phyloP scores from a whole-genome alignment of 225 moss, liverwort and hornwort species.

The Neckera pumila region DNA sequence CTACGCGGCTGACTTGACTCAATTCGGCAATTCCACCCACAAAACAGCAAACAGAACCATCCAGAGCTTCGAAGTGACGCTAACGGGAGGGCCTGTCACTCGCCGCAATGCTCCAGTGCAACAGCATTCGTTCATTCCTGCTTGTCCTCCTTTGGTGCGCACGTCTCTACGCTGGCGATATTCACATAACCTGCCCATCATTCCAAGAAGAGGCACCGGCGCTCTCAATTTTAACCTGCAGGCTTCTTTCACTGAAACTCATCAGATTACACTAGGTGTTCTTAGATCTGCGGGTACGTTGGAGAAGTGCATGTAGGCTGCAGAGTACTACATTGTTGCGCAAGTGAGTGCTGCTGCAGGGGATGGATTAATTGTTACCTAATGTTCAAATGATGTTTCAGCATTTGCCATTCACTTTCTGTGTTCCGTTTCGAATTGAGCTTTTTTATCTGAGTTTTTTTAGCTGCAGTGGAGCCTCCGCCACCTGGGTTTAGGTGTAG shows the following conservation, averaged over 20 bases:
- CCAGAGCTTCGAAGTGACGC: not conserved
- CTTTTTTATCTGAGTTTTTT: no score
- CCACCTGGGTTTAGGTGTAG: not conserved
- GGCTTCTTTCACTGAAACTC: not conserved
- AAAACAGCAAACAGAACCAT: not conserved
- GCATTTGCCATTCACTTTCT: not conserved
- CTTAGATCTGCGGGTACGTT: not conserved
- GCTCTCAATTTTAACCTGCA: not conserved
- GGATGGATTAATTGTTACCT: not conserved
- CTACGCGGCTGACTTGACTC: not conserved
- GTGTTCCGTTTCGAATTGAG: not conserved
- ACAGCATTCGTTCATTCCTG: not conserved
- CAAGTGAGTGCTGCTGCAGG: not conserved
- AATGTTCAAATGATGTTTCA: not conserved
- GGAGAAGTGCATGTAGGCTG: not conserved
- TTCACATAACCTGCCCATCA: not conserved
- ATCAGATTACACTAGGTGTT: not conserved
- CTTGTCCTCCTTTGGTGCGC: not conserved
- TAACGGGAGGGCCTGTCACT: no score
- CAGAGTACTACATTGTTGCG: not conserved
- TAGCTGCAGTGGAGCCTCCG: not conserved
- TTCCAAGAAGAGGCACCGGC: not conserved
- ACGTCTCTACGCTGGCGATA: not conserved
- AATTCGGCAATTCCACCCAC: not conserved
- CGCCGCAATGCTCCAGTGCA: not conserved